Percentiles rank a stretch among this genome's conserved stretches.
phyloP scores from a whole-genome alignment of 352 stramenopile genomes.

The Saprolegnia diclina region DNA sequence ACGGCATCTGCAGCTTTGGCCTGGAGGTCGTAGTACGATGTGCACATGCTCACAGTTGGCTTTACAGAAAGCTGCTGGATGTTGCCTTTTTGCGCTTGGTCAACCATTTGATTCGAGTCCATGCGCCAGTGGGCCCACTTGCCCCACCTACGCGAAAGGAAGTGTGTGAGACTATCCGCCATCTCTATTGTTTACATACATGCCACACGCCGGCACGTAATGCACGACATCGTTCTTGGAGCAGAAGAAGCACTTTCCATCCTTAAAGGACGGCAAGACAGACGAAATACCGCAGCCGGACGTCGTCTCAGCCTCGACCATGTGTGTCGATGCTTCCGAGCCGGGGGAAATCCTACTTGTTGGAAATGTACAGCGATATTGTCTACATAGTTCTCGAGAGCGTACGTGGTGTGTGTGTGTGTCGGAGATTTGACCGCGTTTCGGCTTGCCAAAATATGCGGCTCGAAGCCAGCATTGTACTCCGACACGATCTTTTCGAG shows the following conservation, averaged over 20 bases:
- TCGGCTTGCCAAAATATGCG: conserved; percentile 53
- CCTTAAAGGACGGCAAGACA: conserved; percentile 69
- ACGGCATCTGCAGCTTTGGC: conserved; percentile 51
- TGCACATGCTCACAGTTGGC: conserved; percentile 61
- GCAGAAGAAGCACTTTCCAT: conserved; percentile 81
- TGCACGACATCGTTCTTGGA: conserved; percentile 77
- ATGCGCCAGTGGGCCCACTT: conserved; percentile 84
- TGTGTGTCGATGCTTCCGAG: not conserved
- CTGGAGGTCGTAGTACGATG: conserved; percentile 80
- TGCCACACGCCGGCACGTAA: conserved; percentile 67
- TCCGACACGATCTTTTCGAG: conserved; percentile 78
- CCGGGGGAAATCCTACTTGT: not conserved
- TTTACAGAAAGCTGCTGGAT: conserved; percentile 29
- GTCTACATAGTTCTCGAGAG: not conserved
- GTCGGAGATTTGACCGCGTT: conserved; percentile 30
- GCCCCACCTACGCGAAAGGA: conserved; percentile 38
- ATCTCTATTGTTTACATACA: conserved; percentile 28
- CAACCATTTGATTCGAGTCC: conserved; percentile 31
- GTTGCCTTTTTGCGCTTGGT: conserved; percentile 11
- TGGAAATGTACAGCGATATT: not conserved
- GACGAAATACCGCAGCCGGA: conserved; percentile 51
- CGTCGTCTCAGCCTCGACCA: not conserved
- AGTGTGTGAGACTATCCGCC: not conserved
- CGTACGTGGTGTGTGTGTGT: not conserved
- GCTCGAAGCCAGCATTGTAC: conserved; percentile 74